A percentile compares a stretch with the other conserved stretches of the same genome.
phyloP scores from a whole-genome alignment of 2,329 filamentous ascomycete species.

The Berkeleyomyces rouxiae region DNA sequence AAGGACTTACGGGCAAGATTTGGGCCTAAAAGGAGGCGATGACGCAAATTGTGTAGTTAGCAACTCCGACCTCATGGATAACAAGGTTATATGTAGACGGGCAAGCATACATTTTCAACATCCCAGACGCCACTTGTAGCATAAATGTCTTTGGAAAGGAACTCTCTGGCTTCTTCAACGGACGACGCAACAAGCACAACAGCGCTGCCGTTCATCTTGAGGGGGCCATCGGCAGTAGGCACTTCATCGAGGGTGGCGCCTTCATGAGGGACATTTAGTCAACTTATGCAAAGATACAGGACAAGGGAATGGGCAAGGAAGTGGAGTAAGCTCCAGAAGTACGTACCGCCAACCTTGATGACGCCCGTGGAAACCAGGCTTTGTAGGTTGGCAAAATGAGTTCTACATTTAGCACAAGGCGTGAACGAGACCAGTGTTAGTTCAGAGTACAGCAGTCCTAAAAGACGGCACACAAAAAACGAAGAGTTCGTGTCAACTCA shows the following conservation, averaged over 20 bases:
- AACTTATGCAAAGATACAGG: neutral
- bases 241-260: slow-evolving; percentile 52
- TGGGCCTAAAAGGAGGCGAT: slow-evolving; percentile 23
- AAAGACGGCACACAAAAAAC: neutral
- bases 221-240: slow-evolving; percentile 39
- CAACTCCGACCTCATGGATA: neutral
- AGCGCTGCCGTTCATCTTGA: slow-evolving; percentile 59
- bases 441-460: neutral
- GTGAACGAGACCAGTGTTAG: neutral
- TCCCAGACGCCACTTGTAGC: slow-evolving; percentile 62
- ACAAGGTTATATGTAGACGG: neutral
- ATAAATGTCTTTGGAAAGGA: slow-evolving; percentile 59
- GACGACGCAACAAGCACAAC: slow-evolving; percentile 50
- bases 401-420: slow-evolving; percentile 6
- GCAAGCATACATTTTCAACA: slow-evolving; percentile 38
- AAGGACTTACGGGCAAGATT: slow-evolving; percentile 30
- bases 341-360: slow-evolving; percentile 48
- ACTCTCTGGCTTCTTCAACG: slow-evolving; percentile 50
- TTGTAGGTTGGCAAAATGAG: slow-evolving; percentile 41
- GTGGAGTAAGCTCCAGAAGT: neutral
- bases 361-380: slow-evolving; percentile 35
- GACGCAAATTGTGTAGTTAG: neutral
- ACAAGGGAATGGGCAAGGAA: neutral
- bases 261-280: slow-evolving; percentile 17
- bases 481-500: slow-evolving; percentile 22